These are phyloP conservation scores for Primulina eburnea DNA, from an alignment of 257 asterid species.

Conservation along the genomic window DNA sequence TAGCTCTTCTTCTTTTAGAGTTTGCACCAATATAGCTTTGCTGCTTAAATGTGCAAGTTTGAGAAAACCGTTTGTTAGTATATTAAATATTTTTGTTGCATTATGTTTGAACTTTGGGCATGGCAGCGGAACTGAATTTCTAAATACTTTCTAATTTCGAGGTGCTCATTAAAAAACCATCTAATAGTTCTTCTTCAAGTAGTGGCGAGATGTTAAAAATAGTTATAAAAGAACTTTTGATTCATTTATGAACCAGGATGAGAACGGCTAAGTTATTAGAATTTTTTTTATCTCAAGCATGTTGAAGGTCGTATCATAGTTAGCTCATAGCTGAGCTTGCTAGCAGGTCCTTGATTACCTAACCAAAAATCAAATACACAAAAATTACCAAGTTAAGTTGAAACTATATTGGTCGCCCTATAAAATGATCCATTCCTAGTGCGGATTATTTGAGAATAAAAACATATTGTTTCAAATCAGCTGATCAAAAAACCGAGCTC, in stretches of 20 bases:
- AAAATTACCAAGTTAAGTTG: background rate
- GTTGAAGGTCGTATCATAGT: background rate
- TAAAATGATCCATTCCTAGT: background rate
- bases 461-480: background rate
- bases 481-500: too few relatives aligned
- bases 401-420: background rate
- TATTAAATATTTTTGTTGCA: background rate
- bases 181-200: background rate
- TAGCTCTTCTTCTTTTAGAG: slow-evolving; percentile 1
- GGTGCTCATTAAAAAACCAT: background rate
- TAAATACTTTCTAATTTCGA: background rate
- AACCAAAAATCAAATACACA: background rate
- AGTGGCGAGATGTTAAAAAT: too few relatives aligned
- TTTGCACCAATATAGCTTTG: background rate
- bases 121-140: background rate
- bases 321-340: background rate
- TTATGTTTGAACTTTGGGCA: background rate
- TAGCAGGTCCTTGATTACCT: background rate
- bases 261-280: background rate
- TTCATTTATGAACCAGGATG: too few relatives aligned
- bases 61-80: background rate
- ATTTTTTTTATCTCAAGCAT: background rate
- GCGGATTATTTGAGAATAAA: background rate
- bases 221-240: too few relatives aligned
- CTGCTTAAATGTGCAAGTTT: background rate